A percentile compares a stretch with the other conserved stretches of the same genome.
These are phyloP conservation scores for Suhomyces yuchorum DNA, from an alignment of 1,139 yeast genomes.

Conservation along the genomic window DNA sequence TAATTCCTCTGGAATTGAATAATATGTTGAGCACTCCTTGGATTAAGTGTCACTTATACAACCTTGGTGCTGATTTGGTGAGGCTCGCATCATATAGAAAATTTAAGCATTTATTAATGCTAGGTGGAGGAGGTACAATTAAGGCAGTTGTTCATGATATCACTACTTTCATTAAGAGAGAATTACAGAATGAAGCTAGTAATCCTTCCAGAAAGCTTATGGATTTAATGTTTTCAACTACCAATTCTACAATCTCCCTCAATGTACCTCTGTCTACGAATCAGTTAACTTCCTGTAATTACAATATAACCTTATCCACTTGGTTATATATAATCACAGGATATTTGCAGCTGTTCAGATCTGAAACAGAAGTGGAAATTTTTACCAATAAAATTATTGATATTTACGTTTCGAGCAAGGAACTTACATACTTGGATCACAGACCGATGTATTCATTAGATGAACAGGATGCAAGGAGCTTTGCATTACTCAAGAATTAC, in stretches of 20 bases:
- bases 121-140: constrained; percentile 40
- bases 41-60: constrained; percentile 37
- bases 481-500: constrained; percentile 24
- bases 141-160: constrained; percentile 41
- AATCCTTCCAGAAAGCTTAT: constrained; percentile 26
- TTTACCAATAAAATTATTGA: constrained; percentile 36
- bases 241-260: constrained; percentile 11
- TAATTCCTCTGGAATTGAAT: constrained; percentile 19
- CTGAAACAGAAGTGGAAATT: constrained; percentile 28
- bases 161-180: constrained; percentile 38
- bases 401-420: constrained; percentile 31
- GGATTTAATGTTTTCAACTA: constrained; percentile 21
- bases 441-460: constrained; percentile 12
- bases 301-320: constrained; percentile 19
- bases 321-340: constrained; percentile 44
- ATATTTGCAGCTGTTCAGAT: constrained; percentile 32
- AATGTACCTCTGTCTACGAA: constrained; percentile 5
- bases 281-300: constrained; percentile 11
- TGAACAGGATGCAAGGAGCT: constrained; percentile 17
- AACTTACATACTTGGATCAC: constrained; percentile 14
- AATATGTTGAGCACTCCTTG: constrained; percentile 28
- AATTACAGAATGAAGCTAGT: constrained; percentile 23
- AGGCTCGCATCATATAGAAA: constrained; percentile 39
- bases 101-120: constrained; percentile 31
- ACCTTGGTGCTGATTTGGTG: constrained; percentile 40